These are phyloP conservation scores for Tetragonia tetragonoides DNA, from an alignment of 148 eudicot genomes.

Conservation along the genomic window DNA sequence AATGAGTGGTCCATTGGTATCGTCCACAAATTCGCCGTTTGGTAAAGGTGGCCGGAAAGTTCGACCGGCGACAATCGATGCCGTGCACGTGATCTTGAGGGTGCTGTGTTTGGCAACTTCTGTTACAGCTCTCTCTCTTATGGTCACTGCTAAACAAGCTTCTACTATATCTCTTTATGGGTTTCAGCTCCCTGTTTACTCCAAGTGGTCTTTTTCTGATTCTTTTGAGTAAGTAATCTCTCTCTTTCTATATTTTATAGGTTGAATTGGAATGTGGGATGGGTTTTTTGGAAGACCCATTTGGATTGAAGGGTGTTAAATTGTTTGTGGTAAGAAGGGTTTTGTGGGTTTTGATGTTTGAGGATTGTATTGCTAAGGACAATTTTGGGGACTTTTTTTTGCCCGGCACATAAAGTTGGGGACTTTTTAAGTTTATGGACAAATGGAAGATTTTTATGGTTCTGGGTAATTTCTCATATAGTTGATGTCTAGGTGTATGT, in stretches of 20 bases:
- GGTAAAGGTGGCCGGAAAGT: constrained; percentile 23
- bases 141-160: constrained; percentile 65
- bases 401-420: no score
- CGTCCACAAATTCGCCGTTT: constrained; percentile 11
- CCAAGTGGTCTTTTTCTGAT: constrained; percentile 83
- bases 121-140: constrained; percentile 40
- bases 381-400: no score
- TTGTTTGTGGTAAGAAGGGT: no score
- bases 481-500: no score
- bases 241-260: neutral
- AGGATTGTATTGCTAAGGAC: no score
- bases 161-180: constrained; percentile 63
- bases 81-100: constrained; percentile 42
- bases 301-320: neutral
- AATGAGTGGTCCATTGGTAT: constrained; percentile 33
- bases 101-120: constrained; percentile 48
- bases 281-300: neutral
- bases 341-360: no score
- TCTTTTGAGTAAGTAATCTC: constrained; percentile 59
- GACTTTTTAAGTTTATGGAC: no score
- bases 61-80: constrained; percentile 25
- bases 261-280: neutral
- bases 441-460: no score
- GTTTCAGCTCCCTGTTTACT: constrained; percentile 64
- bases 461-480: no score